A percentile compares a stretch with the other conserved stretches of the same genome.
These are phyloP conservation scores for Hemisphaericaspora xylanilytica DNA, from an alignment of 1,139 yeast species.

Conservation along the genomic window DNA sequence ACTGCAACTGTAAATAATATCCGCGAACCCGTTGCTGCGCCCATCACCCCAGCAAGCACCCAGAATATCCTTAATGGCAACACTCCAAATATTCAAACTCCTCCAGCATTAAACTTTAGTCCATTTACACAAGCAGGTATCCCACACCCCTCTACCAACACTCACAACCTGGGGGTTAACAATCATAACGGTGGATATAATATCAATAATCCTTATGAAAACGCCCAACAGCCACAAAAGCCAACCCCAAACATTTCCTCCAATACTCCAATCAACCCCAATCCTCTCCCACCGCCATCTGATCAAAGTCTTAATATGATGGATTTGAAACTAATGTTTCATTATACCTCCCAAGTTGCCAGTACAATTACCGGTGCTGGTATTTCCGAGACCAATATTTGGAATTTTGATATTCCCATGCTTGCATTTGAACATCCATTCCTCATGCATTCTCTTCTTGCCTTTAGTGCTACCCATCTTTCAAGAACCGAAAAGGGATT, in stretches of 20 bases:
- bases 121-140: background rate
- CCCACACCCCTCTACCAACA: background rate
- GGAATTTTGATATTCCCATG: slow-evolving; percentile 86
- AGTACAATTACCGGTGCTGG: slow-evolving; percentile 89
- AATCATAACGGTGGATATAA: background rate
- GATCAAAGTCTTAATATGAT: slow-evolving; percentile 56
- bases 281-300: slow-evolving; percentile 9
- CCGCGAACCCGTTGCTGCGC: too few species aligned
- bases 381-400: slow-evolving; percentile 78
- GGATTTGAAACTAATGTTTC: slow-evolving; percentile 80
- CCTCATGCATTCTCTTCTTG: slow-evolving; percentile 85
- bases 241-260: slow-evolving; percentile 29
- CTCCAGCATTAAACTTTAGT: slow-evolving; percentile 1
- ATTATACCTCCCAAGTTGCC: slow-evolving; percentile 81
- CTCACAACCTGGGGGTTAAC: background rate
- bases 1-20: too few species aligned
- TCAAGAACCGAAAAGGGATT: slow-evolving; percentile 73
- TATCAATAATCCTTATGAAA: slow-evolving; percentile 3
- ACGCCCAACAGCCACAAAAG: slow-evolving; percentile 2
- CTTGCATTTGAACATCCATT: slow-evolving; percentile 87
- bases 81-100: background rate
- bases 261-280: slow-evolving; percentile 17
- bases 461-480: slow-evolving; percentile 89
- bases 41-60: slow-evolving; percentile 1
- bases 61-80: background rate